A percentile compares a stretch with the other conserved stretches of the same genome.
phyloP scores from a whole-genome alignment of 2,329 filamentous ascomycete species.

The Nemania abortiva region DNA sequence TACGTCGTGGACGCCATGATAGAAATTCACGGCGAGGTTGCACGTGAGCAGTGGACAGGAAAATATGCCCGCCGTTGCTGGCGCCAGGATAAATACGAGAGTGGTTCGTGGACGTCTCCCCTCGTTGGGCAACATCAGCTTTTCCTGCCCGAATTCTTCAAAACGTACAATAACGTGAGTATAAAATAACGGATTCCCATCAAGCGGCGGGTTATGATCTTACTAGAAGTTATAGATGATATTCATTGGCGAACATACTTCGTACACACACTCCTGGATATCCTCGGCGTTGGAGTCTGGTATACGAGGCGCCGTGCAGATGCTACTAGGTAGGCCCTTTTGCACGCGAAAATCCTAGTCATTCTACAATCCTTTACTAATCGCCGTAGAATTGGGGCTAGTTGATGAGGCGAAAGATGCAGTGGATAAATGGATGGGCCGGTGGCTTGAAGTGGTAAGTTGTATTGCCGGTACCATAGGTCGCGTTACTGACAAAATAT shows the following conservation, averaged over 20 bases:
- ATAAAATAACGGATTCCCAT: not conserved
- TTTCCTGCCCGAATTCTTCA: slow-evolving; percentile 10
- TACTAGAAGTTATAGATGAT: not conserved
- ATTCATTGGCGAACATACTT: slow-evolving; percentile 1
- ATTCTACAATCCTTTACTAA: not conserved
- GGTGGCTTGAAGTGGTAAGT: slow-evolving; percentile 8
- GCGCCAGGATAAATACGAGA: slow-evolving; percentile 10
- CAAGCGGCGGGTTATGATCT: not conserved
- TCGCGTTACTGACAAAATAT: not conserved
- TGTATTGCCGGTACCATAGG: not conserved
- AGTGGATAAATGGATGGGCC: slow-evolving; percentile 10
- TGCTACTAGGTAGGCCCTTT: not conserved
- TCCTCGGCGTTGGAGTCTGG: slow-evolving; percentile 6
- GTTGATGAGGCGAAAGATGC: slow-evolving; percentile 7
- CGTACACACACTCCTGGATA: slow-evolving; percentile 5
- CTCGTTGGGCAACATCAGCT: not conserved
- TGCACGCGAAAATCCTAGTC: not conserved
- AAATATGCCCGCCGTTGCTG: slow-evolving; percentile 5
- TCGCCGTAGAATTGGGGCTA: not conserved
- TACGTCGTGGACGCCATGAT: slow-evolving; percentile 6
- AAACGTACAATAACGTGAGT: slow-evolving; percentile 9
- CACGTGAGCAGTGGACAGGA: slow-evolving; percentile 1
- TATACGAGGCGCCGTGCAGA: slow-evolving; percentile 6
- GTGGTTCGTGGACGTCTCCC: slow-evolving; percentile 1
- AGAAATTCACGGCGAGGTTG: slow-evolving; percentile 6